phyloP scores from a whole-genome alignment of 2,329 filamentous ascomycete genomes.

The Apiospora pterosperma region DNA sequence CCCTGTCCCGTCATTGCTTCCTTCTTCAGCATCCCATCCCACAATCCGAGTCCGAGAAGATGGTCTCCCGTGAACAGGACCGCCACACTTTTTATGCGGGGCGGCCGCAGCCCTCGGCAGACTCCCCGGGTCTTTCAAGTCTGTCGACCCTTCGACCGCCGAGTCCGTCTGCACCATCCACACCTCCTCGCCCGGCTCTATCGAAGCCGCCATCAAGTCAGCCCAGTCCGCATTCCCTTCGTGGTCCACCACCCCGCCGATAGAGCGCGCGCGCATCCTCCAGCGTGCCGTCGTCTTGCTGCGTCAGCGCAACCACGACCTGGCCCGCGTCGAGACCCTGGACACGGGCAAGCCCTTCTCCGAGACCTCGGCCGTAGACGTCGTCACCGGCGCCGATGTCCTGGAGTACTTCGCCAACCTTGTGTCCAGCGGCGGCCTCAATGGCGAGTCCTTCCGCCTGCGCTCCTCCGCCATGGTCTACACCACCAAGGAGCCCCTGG shows the following conservation, averaged over 20 bases:
- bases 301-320: conserved; percentile 72
- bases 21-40: background rate
- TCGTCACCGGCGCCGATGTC: conserved; percentile 79
- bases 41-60: background rate
- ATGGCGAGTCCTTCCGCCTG: conserved; percentile 74
- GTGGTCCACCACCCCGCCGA: conserved; percentile 75
- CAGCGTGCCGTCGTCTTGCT: conserved; percentile 72
- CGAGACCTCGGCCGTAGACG: conserved; percentile 80
- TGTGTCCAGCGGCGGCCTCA: conserved; percentile 72
- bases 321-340: conserved; percentile 75
- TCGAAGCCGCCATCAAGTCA: conserved; percentile 70
- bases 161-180: conserved; percentile 69
- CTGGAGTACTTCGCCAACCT: conserved; percentile 84
- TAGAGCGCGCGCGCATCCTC: conserved; percentile 73
- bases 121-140: conserved; percentile 62
- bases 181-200: conserved; percentile 61
- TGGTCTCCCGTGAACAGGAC: conserved; percentile 16
- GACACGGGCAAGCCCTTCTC: conserved; percentile 85
- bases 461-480: conserved; percentile 78
- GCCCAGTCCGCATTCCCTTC: conserved; percentile 68
- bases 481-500: conserved; percentile 76
- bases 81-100: conserved; percentile 76
- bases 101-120: conserved; percentile 57
- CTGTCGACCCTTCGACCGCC: conserved; percentile 71
- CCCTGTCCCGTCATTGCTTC: background rate